Conservation (phyloP, 306 rosid species). For the Cucumis hystrix region DNA sequence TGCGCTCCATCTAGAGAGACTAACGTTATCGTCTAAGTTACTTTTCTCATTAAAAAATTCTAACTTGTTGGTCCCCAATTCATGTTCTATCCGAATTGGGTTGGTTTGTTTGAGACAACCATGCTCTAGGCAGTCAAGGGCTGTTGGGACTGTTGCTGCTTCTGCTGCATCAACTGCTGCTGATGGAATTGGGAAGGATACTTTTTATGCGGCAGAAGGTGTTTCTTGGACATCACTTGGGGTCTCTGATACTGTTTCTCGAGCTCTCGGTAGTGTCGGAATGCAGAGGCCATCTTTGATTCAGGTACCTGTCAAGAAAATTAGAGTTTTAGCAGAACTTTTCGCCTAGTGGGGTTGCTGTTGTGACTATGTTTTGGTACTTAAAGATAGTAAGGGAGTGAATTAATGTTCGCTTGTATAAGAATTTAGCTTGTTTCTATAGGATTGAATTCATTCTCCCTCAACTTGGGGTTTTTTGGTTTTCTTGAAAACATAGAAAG, state of each 20-base stretch:
- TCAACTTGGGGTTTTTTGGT: neutral
- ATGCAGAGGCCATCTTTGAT: conserved; percentile 66
- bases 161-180: conserved; percentile 9
- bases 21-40: conserved; percentile 30
- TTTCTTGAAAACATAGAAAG: neutral
- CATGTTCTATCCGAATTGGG: conserved; percentile 15
- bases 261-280: conserved; percentile 52
- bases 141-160: conserved; percentile 22
- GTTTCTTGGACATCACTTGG: conserved; percentile 77
- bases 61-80: conserved; percentile 13
- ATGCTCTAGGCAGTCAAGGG: conserved; percentile 17
- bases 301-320: conserved; percentile 32
- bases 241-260: conserved; percentile 62
- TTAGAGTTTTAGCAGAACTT: neutral
- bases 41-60: conserved; percentile 33
- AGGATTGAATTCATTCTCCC: neutral
- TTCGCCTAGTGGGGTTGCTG: neutral
- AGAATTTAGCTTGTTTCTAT: neutral
- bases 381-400: neutral
- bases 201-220: conserved; percentile 58
- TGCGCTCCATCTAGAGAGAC: conserved; percentile 29
- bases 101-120: conserved; percentile 19
- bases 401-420: neutral
- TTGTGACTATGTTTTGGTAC: neutral
- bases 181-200: conserved; percentile 38